These are phyloP conservation scores for Penicillium brevicompactum DNA, from an alignment of 2,329 filamentous ascomycete genomes.

Conservation along the genomic window DNA sequence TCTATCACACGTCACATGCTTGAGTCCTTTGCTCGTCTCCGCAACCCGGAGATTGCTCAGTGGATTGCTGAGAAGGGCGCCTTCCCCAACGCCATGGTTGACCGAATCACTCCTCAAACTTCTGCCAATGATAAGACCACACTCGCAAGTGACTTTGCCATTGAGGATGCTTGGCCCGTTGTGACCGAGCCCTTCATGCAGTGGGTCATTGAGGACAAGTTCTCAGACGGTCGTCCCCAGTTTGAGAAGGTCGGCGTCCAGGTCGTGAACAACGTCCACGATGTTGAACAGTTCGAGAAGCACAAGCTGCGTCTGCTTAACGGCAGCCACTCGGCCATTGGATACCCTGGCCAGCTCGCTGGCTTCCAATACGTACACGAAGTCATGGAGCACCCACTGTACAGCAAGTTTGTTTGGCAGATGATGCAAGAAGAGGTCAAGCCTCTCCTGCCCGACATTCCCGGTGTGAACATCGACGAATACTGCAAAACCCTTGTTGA, in stretches of 20 bases:
- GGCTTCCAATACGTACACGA: conserved; percentile 59
- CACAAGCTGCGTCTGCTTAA: conserved; percentile 60
- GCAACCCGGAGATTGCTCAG: conserved; percentile 50
- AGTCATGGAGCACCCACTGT: conserved; percentile 53
- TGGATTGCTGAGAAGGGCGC: conserved; percentile 53
- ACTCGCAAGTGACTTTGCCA: conserved; percentile 49
- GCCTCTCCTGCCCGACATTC: conserved; percentile 54
- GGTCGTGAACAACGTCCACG: conserved; percentile 54
- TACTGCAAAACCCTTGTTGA: conserved; percentile 58
- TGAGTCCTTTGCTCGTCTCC: conserved; percentile 51
- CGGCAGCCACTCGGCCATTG: conserved; percentile 55
- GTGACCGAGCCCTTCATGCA: conserved; percentile 60
- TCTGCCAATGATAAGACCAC: conserved; percentile 47
- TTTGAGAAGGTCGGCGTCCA: conserved; percentile 58
- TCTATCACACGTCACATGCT: conserved; percentile 57
- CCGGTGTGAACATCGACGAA: conserved; percentile 54
- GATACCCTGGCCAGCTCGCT: conserved; percentile 54
- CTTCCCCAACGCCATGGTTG: conserved; percentile 60
- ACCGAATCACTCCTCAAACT: conserved; percentile 58
- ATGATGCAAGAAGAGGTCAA: conserved; percentile 61
- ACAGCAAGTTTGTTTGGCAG: conserved; percentile 53
- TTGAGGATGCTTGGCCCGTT: conserved; percentile 56
- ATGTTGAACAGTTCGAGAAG: conserved; percentile 59
- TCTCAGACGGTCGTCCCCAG: conserved; percentile 53
- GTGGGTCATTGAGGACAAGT: conserved; percentile 59